Evolutionary conservation across 2,329 filamentous ascomycete species (phyloP).

Genomic region (Gliomastix tumulicola): DNA sequence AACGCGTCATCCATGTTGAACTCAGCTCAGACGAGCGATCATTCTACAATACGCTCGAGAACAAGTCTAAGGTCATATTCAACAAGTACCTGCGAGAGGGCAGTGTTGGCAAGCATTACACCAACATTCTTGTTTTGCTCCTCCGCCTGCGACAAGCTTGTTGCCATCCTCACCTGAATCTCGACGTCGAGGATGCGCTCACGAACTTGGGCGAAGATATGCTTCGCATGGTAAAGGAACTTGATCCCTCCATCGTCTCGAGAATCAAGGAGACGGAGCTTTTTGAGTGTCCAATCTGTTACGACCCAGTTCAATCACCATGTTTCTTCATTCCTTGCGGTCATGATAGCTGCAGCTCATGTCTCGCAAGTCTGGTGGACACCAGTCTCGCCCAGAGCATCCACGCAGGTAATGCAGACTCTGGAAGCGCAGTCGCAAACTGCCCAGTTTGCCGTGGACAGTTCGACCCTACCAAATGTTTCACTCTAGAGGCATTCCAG

Average conservation of each 20-base stretch:
- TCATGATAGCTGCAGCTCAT: constrained; percentile 72
- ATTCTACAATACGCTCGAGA: constrained; percentile 71
- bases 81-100: constrained; percentile 68
- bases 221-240: constrained; percentile 51
- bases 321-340: constrained; percentile 78
- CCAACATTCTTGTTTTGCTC: constrained; percentile 72
- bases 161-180: constrained; percentile 22
- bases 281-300: constrained; percentile 79
- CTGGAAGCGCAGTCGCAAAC: constrained; percentile 38
- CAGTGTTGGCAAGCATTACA: constrained; percentile 64
- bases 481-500: constrained; percentile 68
- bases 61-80: constrained; percentile 60
- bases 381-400: constrained; percentile 45
- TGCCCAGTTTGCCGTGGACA: constrained; percentile 71
- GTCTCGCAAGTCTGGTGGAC: constrained; percentile 63
- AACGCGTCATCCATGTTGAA: constrained; percentile 68
- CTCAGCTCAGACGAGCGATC: constrained; percentile 67
- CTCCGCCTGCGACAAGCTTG: constrained; percentile 74
- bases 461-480: constrained; percentile 62
- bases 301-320: constrained; percentile 68
- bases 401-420: constrained; percentile 36
- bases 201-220: constrained; percentile 41
- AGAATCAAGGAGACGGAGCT: constrained; percentile 53
- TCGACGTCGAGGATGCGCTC: constrained; percentile 25
- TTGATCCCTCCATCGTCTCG: constrained; percentile 54